Evolutionary conservation across 2,329 filamentous ascomycete species (phyloP), one percentile per base, ranked within the genome.

Genomic region (Clarireedia homoeocarpa): DNA sequence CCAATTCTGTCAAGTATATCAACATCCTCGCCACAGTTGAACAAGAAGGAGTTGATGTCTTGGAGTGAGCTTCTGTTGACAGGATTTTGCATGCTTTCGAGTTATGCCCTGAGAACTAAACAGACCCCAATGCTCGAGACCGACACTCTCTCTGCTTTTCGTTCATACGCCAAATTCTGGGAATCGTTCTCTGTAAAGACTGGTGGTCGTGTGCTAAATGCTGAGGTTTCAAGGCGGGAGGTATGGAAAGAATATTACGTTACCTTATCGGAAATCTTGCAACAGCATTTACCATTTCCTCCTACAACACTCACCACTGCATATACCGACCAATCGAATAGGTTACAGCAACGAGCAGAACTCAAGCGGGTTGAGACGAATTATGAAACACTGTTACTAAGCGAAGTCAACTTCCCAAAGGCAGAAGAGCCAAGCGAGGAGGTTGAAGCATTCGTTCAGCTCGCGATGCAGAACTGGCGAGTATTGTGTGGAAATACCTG

Each of bases 171-270:
- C 1, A 80, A 74, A 59, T 89, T 88, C 66, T 91, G 86, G 84
- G 76, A 82, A 55, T 44, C 40, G 39, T 69, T 63, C 51, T 56
- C 65, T 55, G 72, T 75, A 1, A 71, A 77, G 4, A 71, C 74
- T 0, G 81, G 81, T 38, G 81, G 83, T 5, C 75, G 76, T 56
- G 80, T 80, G n/a, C 79, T 81, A 64, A 76, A 77, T 59, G 80
- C 81, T 20, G 75, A 80, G 9, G 77, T 85, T 17, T 78, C 81
- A 30, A 76, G 86, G 60, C 78, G 87, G 59, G 74, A 82, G 42
- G 83, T 95, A 46, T 96, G 91, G 91, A 84, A 81, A 64, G 83
- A 89, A 60, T 96, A 96, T 70, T 96, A 96, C 68, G 74, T 82
- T 46, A 82, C 87, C 1, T 74, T 96, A 17, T 95, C 91, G 2